Percentiles rank a stretch among this genome's conserved stretches.
Evolutionary conservation across 75 land plant species (phyloP).

Genomic region (Picea glauca): DNA sequence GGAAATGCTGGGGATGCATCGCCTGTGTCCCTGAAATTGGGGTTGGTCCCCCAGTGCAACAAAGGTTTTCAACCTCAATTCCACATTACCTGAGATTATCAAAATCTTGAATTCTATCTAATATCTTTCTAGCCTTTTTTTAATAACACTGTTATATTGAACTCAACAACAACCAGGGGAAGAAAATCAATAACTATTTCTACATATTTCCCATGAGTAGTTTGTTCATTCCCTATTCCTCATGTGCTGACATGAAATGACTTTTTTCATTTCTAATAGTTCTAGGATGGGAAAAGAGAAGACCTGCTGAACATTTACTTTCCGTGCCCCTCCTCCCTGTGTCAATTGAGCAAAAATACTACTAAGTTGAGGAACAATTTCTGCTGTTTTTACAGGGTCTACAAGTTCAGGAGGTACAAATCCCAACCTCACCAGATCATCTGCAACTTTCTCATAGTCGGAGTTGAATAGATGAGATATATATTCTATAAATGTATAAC

Average conservation of each 20-base stretch:
- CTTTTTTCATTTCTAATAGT: not conserved
- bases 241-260: not conserved
- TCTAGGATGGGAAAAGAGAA: not conserved
- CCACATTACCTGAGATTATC: no score
- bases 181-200: constrained; percentile 1
- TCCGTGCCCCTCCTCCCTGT: constrained; percentile 56
- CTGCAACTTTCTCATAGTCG: constrained; percentile 45
- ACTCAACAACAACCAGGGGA: not conserved
- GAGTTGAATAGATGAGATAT: constrained; percentile 43
- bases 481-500: constrained; percentile 44
- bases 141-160: not conserved
- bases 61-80: no score
- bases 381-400: constrained; percentile 41
- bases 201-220: not conserved
- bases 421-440: constrained; percentile 49
- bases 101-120: no score
- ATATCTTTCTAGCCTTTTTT: not conserved
- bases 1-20: no score
- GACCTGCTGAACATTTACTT: constrained; percentile 52
- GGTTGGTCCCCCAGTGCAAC: no score
- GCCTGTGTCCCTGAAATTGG: no score
- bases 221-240: not conserved
- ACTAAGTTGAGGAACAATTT: constrained; percentile 41
- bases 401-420: constrained; percentile 48
- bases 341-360: constrained; percentile 32